These are phyloP conservation scores for Tylopilus vinaceipallidus DNA, from an alignment of 768 basidiomycete genomes.

Conservation along the genomic window DNA sequence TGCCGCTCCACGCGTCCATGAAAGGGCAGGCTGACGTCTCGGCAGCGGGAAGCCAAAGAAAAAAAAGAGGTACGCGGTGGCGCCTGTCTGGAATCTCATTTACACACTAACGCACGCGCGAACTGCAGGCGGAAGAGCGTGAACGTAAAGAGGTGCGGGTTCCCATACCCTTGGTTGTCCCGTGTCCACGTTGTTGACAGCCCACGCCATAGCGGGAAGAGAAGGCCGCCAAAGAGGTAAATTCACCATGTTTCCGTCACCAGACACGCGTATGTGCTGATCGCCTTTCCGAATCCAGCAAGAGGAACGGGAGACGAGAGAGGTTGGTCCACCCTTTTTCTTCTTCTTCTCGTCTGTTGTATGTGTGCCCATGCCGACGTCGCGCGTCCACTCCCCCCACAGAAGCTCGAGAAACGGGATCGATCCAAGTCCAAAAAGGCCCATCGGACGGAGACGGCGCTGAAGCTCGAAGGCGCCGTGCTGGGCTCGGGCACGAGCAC, in stretches of 20 bases:
- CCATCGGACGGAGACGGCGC: slow-evolving; percentile 34
- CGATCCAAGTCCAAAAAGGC: slow-evolving; percentile 54
- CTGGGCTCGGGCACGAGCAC: slow-evolving; percentile 6
- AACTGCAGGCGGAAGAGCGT: slow-evolving; percentile 53
- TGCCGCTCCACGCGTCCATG: neutral
- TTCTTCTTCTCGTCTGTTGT: neutral
- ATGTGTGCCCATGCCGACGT: neutral
- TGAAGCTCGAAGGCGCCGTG: slow-evolving; percentile 23
- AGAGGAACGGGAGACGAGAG: slow-evolving; percentile 46
- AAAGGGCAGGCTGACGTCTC: slow-evolving; percentile 5
- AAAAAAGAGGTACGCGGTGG: slow-evolving; percentile 54
- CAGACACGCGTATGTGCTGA: slow-evolving; percentile 17
- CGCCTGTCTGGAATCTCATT: neutral
- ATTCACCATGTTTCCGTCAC: slow-evolving; percentile 7
- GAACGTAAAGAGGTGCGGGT: slow-evolving; percentile 55
- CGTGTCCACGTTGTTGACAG: slow-evolving; percentile 7
- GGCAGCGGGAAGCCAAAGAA: slow-evolving; percentile 76
- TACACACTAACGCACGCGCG: slow-evolving; percentile 4
- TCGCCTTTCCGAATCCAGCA: slow-evolving; percentile 30
- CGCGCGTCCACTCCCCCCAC: neutral
- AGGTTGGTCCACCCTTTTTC: slow-evolving; percentile 31
- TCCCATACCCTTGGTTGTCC: slow-evolving; percentile 2
- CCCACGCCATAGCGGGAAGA: slow-evolving; percentile 44
- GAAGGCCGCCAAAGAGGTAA: slow-evolving; percentile 57
- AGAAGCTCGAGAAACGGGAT: slow-evolving; percentile 58